Evolutionary conservation across 1,284 basidiomycete genomes (phyloP).

Genomic region (Cutaneotrichosporon daszewskae): DNA sequence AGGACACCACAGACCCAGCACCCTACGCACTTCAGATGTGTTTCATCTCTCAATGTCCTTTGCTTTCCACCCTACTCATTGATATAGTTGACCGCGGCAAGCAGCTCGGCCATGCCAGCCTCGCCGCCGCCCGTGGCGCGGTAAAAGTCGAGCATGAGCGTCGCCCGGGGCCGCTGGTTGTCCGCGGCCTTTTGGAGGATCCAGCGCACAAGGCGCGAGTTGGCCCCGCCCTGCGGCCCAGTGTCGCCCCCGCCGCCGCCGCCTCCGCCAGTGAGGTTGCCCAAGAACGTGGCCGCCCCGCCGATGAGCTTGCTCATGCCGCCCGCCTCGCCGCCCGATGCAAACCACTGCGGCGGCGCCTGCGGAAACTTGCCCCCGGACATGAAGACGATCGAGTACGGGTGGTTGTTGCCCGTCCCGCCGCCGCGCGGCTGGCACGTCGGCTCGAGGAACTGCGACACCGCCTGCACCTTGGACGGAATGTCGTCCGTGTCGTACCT

Average conservation of each 20-base stretch:
- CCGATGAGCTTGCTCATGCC: conserved; percentile 6
- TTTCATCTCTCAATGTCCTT: no score
- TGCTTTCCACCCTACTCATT: no score
- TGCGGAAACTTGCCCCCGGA: conserved; percentile 72
- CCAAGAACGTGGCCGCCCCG: conserved; percentile 2
- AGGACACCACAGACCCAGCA: no score
- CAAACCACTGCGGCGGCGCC: conserved; percentile 59
- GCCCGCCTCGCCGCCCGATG: conserved; percentile 33
- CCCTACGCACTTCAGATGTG: no score
- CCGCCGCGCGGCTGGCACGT: conserved; percentile 8
- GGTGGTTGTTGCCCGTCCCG: conserved; percentile 13
- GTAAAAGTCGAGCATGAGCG: conserved; percentile 43
- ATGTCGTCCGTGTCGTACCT: conserved; percentile 15
- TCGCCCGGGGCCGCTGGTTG: conserved; percentile 28
- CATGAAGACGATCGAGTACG: conserved; percentile 63
- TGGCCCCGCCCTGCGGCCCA: conserved; percentile 59
- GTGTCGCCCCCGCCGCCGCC: not conserved
- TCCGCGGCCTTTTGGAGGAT: conserved; percentile 51
- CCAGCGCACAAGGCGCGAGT: conserved; percentile 63
- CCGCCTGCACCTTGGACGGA: conserved; percentile 53
- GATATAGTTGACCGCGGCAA: conserved; percentile 14
- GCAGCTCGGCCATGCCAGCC: conserved; percentile 11
- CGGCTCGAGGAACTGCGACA: conserved; percentile 19
- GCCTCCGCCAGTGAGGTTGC: conserved; percentile 5
- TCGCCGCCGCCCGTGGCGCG: conserved; percentile 6